Evolutionary conservation across 352 stramenopile genomes (phyloP).

Genomic region (Thalassiosira hispida): DNA sequence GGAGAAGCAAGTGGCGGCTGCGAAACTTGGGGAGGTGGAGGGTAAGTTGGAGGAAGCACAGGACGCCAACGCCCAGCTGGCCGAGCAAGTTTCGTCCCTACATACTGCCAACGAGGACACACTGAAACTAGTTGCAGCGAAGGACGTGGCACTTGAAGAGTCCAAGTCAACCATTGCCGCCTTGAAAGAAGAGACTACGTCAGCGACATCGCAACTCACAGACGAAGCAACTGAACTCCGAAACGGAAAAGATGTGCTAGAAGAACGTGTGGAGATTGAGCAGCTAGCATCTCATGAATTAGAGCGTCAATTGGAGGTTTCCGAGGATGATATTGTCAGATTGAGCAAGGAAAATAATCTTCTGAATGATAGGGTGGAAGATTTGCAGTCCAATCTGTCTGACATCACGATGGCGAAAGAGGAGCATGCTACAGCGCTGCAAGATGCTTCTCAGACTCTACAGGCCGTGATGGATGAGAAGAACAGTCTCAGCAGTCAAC

Average conservation of each 20-base stretch:
- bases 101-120: too few relatives aligned
- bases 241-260: not conserved
- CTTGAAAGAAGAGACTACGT: not conserved
- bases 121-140: too few relatives aligned
- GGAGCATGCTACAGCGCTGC: conserved; percentile 1
- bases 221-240: not conserved
- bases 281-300: conserved; percentile 17
- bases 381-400: conserved; percentile 24
- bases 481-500: not conserved
- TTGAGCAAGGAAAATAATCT: conserved; percentile 32
- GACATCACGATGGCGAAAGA: conserved; percentile 21
- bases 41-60: too few relatives aligned
- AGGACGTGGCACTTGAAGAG: not conserved
- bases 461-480: conserved; percentile 1
- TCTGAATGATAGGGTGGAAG: conserved; percentile 6
- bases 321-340: conserved; percentile 26
- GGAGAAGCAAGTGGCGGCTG: not conserved
- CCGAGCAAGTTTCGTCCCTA: too few relatives aligned
- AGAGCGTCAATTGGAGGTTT: conserved; percentile 15
- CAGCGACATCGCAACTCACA: not conserved
- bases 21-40: too few relatives aligned
- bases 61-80: too few relatives aligned
- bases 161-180: not conserved
- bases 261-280: not conserved
- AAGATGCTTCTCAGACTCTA: not conserved